A percentile compares a stretch with the other conserved stretches of the same genome.
Conservation (phyloP, 441 rosid species). For the Populus hybrid region DNA sequence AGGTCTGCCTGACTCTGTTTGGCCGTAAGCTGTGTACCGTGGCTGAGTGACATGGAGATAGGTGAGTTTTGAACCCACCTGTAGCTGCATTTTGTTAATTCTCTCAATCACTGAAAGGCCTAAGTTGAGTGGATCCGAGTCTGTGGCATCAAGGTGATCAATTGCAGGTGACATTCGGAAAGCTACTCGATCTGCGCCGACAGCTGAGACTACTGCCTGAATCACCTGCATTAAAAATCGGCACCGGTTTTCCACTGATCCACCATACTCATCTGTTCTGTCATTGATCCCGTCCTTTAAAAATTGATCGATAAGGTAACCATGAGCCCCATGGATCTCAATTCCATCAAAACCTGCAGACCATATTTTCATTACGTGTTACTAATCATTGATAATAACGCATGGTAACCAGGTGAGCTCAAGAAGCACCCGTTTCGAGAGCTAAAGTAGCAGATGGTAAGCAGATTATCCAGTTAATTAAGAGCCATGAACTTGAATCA, state of each 20-base stretch:
- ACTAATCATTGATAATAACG: not conserved
- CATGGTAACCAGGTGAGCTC: not conserved
- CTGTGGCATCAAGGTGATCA: slow-evolving; percentile 79
- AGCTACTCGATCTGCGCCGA: slow-evolving; percentile 61
- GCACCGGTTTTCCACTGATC: slow-evolving; percentile 65
- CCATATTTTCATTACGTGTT: not conserved
- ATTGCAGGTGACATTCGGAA: slow-evolving; percentile 84
- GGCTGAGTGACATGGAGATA: slow-evolving; percentile 92
- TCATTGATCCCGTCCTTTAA: slow-evolving; percentile 79
- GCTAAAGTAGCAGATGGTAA: not conserved
- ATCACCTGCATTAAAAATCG: slow-evolving; percentile 57
- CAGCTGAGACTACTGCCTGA: slow-evolving; percentile 51
- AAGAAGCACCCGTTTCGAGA: not conserved
- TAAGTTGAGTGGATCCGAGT: slow-evolving; percentile 65
- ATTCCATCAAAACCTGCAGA: slow-evolving; percentile 79
- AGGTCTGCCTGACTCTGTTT: slow-evolving; percentile 65
- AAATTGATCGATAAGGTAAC: slow-evolving; percentile 89
- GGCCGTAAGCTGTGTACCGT: slow-evolving; percentile 77
- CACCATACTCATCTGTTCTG: slow-evolving; percentile 74
- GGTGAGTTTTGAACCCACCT: slow-evolving; percentile 44
- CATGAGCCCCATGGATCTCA: slow-evolving; percentile 92
- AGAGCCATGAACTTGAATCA: not conserved
- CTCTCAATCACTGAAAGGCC: slow-evolving; percentile 72
- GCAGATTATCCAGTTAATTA: not conserved
- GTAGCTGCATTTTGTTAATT: slow-evolving; percentile 60